phyloP scores from a whole-genome alignment of 805 yeast genomes.

The Candida manassasensis region DNA sequence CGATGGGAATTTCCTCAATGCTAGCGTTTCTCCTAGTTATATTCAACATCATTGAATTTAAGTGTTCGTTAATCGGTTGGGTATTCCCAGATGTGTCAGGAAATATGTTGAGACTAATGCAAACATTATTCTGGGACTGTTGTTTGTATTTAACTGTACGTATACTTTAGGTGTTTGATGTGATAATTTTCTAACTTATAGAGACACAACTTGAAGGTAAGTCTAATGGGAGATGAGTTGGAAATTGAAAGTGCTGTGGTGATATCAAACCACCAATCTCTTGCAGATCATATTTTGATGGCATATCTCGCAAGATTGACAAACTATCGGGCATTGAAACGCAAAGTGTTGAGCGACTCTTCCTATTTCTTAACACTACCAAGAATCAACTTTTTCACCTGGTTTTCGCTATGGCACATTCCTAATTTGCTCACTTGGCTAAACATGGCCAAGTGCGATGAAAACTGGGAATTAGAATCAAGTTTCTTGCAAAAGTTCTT shows the following conservation, averaged over 20 bases:
- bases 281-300: constrained; percentile 60
- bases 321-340: constrained; percentile 10
- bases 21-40: background rate
- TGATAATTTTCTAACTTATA: constrained; percentile 1
- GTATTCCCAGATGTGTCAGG: constrained; percentile 4
- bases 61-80: constrained; percentile 1
- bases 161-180: constrained; percentile 1
- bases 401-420: constrained; percentile 62
- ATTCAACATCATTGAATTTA: background rate
- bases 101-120: constrained; percentile 3
- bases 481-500: constrained; percentile 33
- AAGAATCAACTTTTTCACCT: constrained; percentile 55
- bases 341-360: constrained; percentile 5
- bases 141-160: constrained; percentile 27
- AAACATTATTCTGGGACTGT: constrained; percentile 24
- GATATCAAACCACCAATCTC: constrained; percentile 62
- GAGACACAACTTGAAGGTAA: constrained; percentile 19
- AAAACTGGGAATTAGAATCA: constrained; percentile 59
- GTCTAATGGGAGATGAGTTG: constrained; percentile 39
- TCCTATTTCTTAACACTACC: constrained; percentile 28
- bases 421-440: constrained; percentile 50
- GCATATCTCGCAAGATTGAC: constrained; percentile 34
- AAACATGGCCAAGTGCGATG: constrained; percentile 54
- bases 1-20: background rate
- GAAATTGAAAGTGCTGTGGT: constrained; percentile 32